phyloP scores from a whole-genome alignment of 768 basidiomycete genomes.

The Agrocybe praecox region DNA sequence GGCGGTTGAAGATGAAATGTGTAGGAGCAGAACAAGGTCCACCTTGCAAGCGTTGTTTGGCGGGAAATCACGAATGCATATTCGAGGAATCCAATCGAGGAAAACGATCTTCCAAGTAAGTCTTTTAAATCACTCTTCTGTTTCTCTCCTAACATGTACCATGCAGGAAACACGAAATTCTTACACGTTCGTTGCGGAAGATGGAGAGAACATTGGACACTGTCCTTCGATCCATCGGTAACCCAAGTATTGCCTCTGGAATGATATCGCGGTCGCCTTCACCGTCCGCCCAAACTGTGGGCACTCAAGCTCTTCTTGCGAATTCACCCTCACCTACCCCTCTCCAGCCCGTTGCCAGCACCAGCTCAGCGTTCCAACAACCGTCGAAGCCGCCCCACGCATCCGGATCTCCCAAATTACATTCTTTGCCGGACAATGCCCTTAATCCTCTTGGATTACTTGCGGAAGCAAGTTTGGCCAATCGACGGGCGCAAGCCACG shows the following conservation, averaged over 20 bases:
- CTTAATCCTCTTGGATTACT: slow-evolving; percentile 92
- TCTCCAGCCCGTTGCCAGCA: slow-evolving; percentile 20
- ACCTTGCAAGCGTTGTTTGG: slow-evolving; percentile 84
- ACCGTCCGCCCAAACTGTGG: slow-evolving; percentile 54
- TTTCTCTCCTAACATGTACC: slow-evolving; percentile 24
- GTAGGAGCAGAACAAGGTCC: slow-evolving; percentile 89
- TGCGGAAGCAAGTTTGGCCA: slow-evolving; percentile 86
- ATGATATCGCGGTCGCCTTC: slow-evolving; percentile 86
- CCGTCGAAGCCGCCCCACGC: slow-evolving; percentile 24
- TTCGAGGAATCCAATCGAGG: slow-evolving; percentile 98
- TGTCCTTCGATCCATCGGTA: slow-evolving; percentile 85
- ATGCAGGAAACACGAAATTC: slow-evolving; percentile 79
- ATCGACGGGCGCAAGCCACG: slow-evolving; percentile 60
- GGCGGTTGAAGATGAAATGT: slow-evolving; percentile 93
- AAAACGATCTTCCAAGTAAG: slow-evolving; percentile 83
- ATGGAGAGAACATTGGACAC: slow-evolving; percentile 95
- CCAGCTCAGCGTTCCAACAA: slow-evolving; percentile 23
- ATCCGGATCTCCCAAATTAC: slow-evolving; percentile 80
- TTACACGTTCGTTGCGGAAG: slow-evolving; percentile 81
- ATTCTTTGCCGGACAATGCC: slow-evolving; percentile 89
- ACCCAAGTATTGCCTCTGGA: slow-evolving; percentile 75
- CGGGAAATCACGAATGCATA: slow-evolving; percentile 86
- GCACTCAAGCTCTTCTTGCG: slow-evolving; percentile 60
- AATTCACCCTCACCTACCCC: slow-evolving; percentile 50
- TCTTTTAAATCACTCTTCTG: slow-evolving; percentile 5